Evolutionary conservation across 805 yeast genomes (phyloP), one percentile per base, ranked within the genome.

Genomic region (Torulaspora quercuum): DNA sequence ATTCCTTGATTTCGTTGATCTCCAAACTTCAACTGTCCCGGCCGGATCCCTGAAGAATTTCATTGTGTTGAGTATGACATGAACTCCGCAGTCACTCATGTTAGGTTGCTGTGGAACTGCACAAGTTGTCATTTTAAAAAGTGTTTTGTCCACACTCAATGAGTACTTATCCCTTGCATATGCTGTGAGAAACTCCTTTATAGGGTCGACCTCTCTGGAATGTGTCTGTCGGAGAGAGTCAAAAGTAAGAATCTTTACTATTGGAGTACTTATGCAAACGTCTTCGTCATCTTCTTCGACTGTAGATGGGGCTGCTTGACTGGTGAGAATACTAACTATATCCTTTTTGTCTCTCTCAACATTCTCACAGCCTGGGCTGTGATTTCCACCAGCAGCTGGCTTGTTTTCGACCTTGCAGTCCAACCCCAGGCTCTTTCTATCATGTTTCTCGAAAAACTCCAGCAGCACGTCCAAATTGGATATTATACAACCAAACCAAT

Each of bases 61-160:
- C 39, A 68, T 65, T 8, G 80, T 70, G 49, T 83, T 88, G 48
- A 80, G 80, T 10, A 92, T 80, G 2, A 90, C 84, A 62, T 85
- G 96, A 13, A 92, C 76, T 1, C 98, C 98, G 65, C 98, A 92
- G 57, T 92, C 98, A 55, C 88, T 85, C 63, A 80, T 78, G 57
- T 92, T 92, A 19, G 79, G 78, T 54, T 92, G 98, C 41, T 72
- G 77, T 1, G 97, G 95, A 0, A 87, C 92, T 4, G 65, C 53
- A 4, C 79, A 77, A 6, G 67, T 58, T 33, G 66, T 57, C 30
- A 75, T 61, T 28, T 68, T 58, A 14, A 89, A 73, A 27, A 66
- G 69, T 4, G 63, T 57, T 8, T 66, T 66, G 13, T 63, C 62
- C 3, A 88, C 51, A 0, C 63, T 68, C 7, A 80, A 44, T 1